These are phyloP conservation scores for Fusarium compactum DNA, from an alignment of 2,329 filamentous ascomycete genomes.

Conservation along the genomic window DNA sequence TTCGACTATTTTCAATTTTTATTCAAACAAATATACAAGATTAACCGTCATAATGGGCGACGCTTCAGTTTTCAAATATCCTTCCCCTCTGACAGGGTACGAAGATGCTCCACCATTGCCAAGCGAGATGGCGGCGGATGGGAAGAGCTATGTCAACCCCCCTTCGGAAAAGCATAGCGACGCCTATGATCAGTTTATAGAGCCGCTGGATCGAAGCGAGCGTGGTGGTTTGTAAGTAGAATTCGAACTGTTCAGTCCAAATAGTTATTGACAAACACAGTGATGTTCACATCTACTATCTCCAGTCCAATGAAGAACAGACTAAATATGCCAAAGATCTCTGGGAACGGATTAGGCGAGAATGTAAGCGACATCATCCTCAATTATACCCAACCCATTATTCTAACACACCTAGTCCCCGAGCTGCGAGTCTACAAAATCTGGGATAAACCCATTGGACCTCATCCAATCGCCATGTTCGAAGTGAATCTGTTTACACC, in stretches of 20 bases:
- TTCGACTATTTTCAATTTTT: not conserved
- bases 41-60: conserved; percentile 29
- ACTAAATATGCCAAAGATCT: conserved; percentile 76
- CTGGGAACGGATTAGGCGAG: conserved; percentile 81
- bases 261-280: conserved; percentile 49
- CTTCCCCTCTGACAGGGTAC: conserved; percentile 69
- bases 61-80: conserved; percentile 38
- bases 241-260: rapidly evolving
- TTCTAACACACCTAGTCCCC: conserved; percentile 68
- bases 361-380: conserved; percentile 68
- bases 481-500: conserved; percentile 91
- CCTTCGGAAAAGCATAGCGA: conserved; percentile 70
- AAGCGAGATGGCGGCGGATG: conserved; percentile 73
- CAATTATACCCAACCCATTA: rapidly evolving
- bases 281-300: conserved; percentile 89
- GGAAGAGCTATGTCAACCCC: conserved; percentile 81
- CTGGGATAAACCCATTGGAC: conserved; percentile 82
- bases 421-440: conserved; percentile 85
- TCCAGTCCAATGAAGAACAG: conserved; percentile 72
- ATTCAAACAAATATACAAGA: not conserved
- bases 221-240: conserved; percentile 79
- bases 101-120: conserved; percentile 67
- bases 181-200: conserved; percentile 77
- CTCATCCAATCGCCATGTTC: conserved; percentile 89
- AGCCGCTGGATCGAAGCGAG: conserved; percentile 73